Conservation (phyloP, 2,329 filamentous ascomycete species). For the Xylariaceae sp. region DNA sequence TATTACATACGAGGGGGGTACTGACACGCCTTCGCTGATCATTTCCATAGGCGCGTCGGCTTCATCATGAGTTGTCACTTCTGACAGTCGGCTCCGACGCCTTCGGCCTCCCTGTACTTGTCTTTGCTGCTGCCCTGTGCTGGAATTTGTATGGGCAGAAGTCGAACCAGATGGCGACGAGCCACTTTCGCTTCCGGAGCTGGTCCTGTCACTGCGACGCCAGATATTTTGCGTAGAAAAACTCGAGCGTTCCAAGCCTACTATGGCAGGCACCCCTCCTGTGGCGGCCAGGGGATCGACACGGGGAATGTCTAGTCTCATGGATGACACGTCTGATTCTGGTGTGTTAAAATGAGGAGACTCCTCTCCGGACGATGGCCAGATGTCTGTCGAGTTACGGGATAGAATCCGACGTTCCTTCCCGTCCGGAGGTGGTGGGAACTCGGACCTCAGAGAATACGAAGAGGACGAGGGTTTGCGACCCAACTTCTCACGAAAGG, state of each 20-base stretch:
- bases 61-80: conserved; percentile 28
- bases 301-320: conserved; percentile 7
- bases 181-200: conserved; percentile 12
- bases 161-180: conserved; percentile 11
- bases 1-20: background rate
- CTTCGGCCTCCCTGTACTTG: conserved; percentile 18
- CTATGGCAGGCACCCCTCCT: conserved; percentile 24
- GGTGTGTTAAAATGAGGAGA: conserved; percentile 28
- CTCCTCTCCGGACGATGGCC: conserved; percentile 28
- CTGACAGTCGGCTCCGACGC: conserved; percentile 26
- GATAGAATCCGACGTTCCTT: conserved; percentile 26
- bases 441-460: conserved; percentile 25
- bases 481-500: conserved; percentile 18
- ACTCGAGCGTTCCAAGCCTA: conserved; percentile 25
- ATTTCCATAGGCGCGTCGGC: conserved; percentile 11
- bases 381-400: conserved; percentile 25
- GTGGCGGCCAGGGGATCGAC: conserved; percentile 22
- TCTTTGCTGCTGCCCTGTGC: conserved; percentile 13
- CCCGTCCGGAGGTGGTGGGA: conserved; percentile 21
- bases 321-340: conserved; percentile 17
- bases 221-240: too few relatives aligned
- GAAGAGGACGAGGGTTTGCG: conserved; percentile 22
- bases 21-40: too few relatives aligned
- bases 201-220: conserved; percentile 7
- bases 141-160: conserved; percentile 9